Evolutionary conservation across 805 yeast genomes (phyloP).

Genomic region (Wickerhamiella siamensis): DNA sequence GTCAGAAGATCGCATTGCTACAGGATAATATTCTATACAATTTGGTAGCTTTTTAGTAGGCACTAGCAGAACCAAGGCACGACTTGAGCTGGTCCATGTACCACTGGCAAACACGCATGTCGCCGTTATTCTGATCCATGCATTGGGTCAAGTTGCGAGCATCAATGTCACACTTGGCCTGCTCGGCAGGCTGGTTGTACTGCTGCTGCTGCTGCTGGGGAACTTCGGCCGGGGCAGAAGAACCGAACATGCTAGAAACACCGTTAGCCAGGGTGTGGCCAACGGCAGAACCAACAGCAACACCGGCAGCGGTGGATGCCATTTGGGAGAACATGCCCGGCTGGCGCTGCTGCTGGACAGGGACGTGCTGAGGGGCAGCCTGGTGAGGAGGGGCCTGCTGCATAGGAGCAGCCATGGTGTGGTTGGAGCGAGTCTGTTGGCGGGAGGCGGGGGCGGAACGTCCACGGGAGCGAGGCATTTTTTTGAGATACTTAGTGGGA

Average conservation of each 20-base stretch:
- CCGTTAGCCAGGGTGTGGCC: constrained; percentile 98
- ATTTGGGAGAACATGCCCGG: constrained; percentile 93
- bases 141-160: constrained; percentile 94
- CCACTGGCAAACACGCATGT: constrained; percentile 93
- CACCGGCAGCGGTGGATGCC: constrained; percentile 99
- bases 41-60: constrained; percentile 34
- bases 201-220: constrained; percentile 26
- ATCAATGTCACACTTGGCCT: constrained; percentile 66
- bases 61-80: constrained; percentile 62
- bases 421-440: constrained; percentile 21
- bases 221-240: constrained; percentile 41
- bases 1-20: no score
- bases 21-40: no score
- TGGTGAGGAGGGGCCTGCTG: constrained; percentile 38
- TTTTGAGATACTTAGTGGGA: neutral
- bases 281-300: constrained; percentile 93
- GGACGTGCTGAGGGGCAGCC: constrained; percentile 36
- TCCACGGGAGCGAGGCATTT: constrained; percentile 30
- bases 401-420: constrained; percentile 39
- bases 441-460: constrained; percentile 26
- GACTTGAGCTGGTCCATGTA: constrained; percentile 95
- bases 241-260: constrained; percentile 75
- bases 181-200: constrained; percentile 28
- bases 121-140: constrained; percentile 83
- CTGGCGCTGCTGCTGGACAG: constrained; percentile 29